Evolutionary conservation across 2,329 filamentous ascomycete genomes (phyloP).

Genomic region (Xylaria sp.): DNA sequence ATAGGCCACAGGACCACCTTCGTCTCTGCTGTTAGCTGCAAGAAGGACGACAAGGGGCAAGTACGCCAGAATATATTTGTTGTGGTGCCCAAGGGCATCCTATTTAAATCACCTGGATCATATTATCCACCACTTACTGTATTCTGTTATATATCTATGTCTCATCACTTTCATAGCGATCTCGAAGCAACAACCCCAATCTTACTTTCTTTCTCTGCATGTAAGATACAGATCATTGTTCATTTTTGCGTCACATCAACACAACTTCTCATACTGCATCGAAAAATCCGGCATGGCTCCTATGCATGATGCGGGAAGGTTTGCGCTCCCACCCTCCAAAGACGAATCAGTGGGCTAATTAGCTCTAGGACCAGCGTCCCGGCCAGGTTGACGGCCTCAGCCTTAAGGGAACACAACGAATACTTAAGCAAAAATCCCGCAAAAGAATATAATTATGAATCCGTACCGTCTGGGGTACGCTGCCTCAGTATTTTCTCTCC

Average conservation of each 20-base stretch:
- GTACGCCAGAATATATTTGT: neutral
- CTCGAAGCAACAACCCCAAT: no score
- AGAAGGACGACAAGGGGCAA: neutral
- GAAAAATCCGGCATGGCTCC: neutral
- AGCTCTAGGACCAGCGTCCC: neutral
- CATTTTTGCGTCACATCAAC: no score
- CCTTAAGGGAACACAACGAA: constrained; percentile 1
- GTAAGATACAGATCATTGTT: no score
- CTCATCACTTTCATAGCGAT: neutral
- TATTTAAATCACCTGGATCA: neutral
- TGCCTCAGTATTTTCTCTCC: constrained; percentile 1
- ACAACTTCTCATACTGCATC: no score
- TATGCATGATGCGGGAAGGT: neutral
- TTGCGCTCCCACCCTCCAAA: neutral
- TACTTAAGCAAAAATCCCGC: neutral
- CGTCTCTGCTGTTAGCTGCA: neutral
- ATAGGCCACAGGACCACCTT: neutral
- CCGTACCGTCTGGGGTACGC: constrained; percentile 6
- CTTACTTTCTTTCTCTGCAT: no score
- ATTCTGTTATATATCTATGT: neutral
- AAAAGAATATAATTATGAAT: neutral
- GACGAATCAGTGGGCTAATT: neutral
- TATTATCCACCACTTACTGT: neutral
- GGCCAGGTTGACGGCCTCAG: neutral
- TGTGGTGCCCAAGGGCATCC: neutral